Evolutionary conservation across 345 rosid species (phyloP), one percentile per base, ranked within the genome.

Genomic region (Laguncularia racemosa): DNA sequence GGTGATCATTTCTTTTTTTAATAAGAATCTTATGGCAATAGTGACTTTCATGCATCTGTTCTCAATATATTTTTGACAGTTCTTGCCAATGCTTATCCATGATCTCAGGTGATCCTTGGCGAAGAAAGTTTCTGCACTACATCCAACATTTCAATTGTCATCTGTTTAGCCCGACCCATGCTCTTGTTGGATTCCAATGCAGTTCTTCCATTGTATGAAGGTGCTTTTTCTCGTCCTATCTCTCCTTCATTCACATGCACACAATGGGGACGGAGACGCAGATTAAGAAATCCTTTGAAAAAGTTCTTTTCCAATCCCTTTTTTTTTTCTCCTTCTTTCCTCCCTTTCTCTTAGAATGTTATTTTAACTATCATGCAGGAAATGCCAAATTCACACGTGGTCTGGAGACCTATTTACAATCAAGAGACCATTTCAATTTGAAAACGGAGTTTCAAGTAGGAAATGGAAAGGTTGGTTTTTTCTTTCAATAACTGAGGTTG

Each of bases 391-490:
- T 43, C 65, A 84, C 84, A 3, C 66, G 47, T 10, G 74, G 84
- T 23, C 80, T 93, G 51, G 64, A 85, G 72, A 55, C 75, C 0
- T 93, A 77, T 81, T 74, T 93, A 68, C 62, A 76, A 65, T 89
- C 97, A 2, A 82, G 92, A 71, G 99, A 93, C 50, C 73, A 71
- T 64, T 73, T 73, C 16, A 76, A 57, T 62, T 61, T 93, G 53
- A 93, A 81, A 62, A 75, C 87, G 1, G 96, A 87, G 72, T 87
- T 93, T 62, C 97, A 85, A 57, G 83, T 8, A 0, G 85, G 88
- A 61, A 61, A 80, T 47, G 89, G 91, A 21, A 82, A 87, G 97
- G 99, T 89, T 47, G 59, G 83, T 55, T 26, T 21, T 16, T 28
- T 43, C 45, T 20, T 46, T 50, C 10, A 9, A 33, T 33, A 33